Conservation (phyloP, 345 rosid genomes). For the Microcos paniculata region DNA sequence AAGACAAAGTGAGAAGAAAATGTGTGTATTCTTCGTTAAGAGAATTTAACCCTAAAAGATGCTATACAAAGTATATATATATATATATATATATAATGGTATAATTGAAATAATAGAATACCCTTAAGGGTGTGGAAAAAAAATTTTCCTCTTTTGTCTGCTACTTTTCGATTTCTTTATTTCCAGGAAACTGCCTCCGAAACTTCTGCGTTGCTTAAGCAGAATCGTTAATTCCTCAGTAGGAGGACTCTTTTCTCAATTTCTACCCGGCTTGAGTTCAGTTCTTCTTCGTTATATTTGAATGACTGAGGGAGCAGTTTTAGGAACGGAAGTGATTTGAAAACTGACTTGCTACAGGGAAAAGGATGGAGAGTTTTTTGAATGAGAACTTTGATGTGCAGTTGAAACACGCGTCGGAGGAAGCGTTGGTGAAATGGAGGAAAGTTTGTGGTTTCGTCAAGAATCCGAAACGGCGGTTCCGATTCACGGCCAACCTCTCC, state of each 20-base stretch:
- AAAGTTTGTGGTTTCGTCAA: constrained; percentile 69
- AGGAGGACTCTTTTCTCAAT: too few species aligned
- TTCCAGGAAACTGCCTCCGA: background rate
- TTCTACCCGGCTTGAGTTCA: background rate
- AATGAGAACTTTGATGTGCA: constrained; percentile 66
- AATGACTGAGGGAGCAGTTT: background rate
- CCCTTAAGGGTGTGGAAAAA: too few species aligned
- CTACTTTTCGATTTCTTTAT: background rate
- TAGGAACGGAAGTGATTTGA: constrained; percentile 3
- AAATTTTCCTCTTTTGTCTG: background rate
- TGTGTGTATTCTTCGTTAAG: too few species aligned
- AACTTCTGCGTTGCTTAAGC: background rate
- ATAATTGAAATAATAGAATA: too few species aligned
- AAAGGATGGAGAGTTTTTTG: constrained; percentile 61
- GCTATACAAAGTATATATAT: too few species aligned
- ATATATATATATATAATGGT: too few species aligned
- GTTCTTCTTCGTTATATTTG: too few species aligned
- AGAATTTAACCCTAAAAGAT: too few species aligned
- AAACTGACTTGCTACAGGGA: background rate
- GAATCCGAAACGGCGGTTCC: constrained; percentile 85
- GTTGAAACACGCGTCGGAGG: constrained; percentile 65
- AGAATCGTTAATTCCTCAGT: background rate
- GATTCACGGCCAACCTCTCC: constrained; percentile 83
- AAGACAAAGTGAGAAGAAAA: too few species aligned
- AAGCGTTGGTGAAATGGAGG: constrained; percentile 71